Evolutionary conservation across 208 protist species (phyloP), one percentile per base, ranked within the genome.

Genomic region (Wallacemonas sp.): DNA sequence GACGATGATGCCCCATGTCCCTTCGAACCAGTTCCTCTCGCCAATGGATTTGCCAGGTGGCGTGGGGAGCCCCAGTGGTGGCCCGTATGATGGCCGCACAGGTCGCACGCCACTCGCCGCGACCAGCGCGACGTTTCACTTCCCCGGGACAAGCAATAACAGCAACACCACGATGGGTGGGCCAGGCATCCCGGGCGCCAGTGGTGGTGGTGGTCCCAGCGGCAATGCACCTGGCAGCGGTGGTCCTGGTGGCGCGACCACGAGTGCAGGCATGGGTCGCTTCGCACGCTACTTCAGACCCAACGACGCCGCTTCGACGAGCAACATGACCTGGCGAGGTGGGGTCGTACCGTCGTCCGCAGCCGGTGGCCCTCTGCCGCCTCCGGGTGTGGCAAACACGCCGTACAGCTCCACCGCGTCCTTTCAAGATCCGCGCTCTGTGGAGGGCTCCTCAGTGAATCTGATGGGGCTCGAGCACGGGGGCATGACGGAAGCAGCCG

Each of bases 81-180:
- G 9, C 9, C 36, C 36, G 14, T 6, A 9, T 4, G 52, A 58
- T 21, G 32, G 52, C 3, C 52, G 52, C 16, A 27, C 52, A n/a
- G 52, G 4, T 24, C 52, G 52, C 11, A 58, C 52, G 6, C 52
- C 52, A 3, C 19, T 58, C 16, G 6, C 52, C n/a, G 52, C 52
- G 4, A 41, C 52, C 12, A 58, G 52, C 32, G 52, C 57, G 6
- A 46, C 55, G 55, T 32, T 55, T 6, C 47, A 55, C 47, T 55
- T 55, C 21, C 47, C 47, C 47, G 47, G 19, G 8, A 23, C 33
- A 24, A 11, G 39, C 24, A 27, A 17, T 32, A 24, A 4, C 12
- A 4, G n/a, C 12, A 60, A 36, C 6, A n/a, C 9, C 5, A 4
- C 52, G n/a, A 30, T n/a, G 17, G 16, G 24, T 14, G 23, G 6